Conservation (phyloP, 768 basidiomycete genomes). For the Leccinellum rugosiceps region DNA sequence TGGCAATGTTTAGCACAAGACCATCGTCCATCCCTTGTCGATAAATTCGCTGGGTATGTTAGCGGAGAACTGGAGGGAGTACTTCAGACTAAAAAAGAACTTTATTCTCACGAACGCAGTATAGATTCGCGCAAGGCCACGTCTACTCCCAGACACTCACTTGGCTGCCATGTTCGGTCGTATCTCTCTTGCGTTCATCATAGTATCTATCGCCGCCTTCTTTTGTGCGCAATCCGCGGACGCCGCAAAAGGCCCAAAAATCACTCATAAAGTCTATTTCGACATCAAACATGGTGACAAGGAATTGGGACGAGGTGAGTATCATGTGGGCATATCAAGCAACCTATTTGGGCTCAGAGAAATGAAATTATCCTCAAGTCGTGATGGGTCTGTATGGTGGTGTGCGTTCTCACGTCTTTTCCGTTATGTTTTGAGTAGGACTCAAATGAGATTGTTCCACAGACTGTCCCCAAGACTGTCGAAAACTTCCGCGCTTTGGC, state of each 20-base stretch:
- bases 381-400: constrained; percentile 89
- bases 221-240: constrained; percentile 72
- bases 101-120: constrained; percentile 18
- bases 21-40: constrained; percentile 58
- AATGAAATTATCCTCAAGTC: constrained; percentile 41
- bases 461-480: constrained; percentile 94
- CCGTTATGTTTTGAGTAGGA: not conserved
- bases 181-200: constrained; percentile 56
- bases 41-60: not conserved
- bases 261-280: constrained; percentile 93
- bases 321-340: not conserved
- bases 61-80: too few species aligned
- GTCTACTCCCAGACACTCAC: constrained; percentile 16
- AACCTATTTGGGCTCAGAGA: constrained; percentile 3
- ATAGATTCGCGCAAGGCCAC: not conserved
- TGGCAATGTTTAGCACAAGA: constrained; percentile 69
- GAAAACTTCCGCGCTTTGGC: constrained; percentile 97
- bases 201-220: constrained; percentile 62
- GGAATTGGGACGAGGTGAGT: constrained; percentile 75
- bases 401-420: constrained; percentile 39
- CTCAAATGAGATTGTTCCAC: not conserved
- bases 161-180: constrained; percentile 50
- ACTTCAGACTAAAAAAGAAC: constrained; percentile 14
- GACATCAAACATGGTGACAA: constrained; percentile 92
- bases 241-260: constrained; percentile 82